A percentile compares a stretch with the other conserved stretches of the same genome.
Conservation (phyloP, 768 basidiomycete genomes). For the Termitomyces bulborhizus region DNA sequence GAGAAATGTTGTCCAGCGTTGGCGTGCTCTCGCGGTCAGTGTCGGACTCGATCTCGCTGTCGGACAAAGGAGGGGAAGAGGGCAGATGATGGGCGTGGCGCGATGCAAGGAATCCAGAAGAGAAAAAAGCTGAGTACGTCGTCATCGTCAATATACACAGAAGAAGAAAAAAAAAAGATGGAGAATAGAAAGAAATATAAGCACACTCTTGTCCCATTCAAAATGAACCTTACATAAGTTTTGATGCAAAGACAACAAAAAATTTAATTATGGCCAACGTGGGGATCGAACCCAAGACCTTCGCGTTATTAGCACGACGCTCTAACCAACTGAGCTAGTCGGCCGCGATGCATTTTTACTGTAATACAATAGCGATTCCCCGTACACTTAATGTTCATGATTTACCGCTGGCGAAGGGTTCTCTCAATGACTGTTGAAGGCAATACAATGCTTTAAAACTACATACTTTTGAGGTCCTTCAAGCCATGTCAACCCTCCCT, state of each 20-base stretch:
- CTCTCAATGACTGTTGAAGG: neutral
- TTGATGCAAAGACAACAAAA: neutral
- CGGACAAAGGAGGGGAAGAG: conserved; percentile 19
- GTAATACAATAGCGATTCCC: no score
- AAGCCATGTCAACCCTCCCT: neutral
- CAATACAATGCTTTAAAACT: neutral
- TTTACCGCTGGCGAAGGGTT: neutral
- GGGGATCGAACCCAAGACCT: conserved; percentile 68
- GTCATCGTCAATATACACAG: conserved; percentile 19
- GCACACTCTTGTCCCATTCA: no score
- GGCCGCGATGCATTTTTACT: conserved; percentile 37
- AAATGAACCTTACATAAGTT: conserved; percentile 8
- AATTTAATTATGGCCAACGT: conserved; percentile 36
- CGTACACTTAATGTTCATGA: no score
- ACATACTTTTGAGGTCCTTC: neutral
- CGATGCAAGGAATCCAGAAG: conserved; percentile 61
- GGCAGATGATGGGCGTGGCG: conserved; percentile 15
- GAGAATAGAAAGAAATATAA: conserved; percentile 1
- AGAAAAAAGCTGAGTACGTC: conserved; percentile 63
- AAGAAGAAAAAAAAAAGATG: neutral
- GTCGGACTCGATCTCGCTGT: conserved; percentile 30
- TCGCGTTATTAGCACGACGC: conserved; percentile 77
- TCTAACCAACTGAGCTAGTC: conserved; percentile 85
- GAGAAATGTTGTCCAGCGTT: conserved; percentile 12
- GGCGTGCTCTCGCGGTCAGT: conserved; percentile 18